Evolutionary conservation across 345 rosid species (phyloP).

Genomic region (Rhodamnia rubescens): DNA sequence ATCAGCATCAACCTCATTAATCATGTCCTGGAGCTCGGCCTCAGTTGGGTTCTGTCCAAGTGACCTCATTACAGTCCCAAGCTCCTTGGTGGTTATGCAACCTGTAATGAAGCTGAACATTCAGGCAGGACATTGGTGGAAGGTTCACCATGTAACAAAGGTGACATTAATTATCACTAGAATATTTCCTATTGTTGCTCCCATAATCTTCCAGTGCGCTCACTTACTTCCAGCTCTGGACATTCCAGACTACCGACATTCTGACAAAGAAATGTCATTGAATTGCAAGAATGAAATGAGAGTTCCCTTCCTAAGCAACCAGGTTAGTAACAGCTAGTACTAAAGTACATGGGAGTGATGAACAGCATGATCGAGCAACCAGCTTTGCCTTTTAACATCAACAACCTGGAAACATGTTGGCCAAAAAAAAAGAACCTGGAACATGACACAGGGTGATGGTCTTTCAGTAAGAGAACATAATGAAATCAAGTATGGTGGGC

Average conservation of each 20-base stretch:
- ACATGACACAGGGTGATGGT: neutral
- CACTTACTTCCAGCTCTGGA: neutral
- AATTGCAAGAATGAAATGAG: neutral
- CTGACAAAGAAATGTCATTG: neutral
- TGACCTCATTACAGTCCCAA: slow-evolving; percentile 47
- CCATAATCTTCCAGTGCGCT: neutral
- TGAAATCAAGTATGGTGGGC: neutral
- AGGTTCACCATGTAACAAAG: neutral
- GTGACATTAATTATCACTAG: neutral
- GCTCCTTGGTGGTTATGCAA: slow-evolving; percentile 52
- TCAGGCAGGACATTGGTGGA: neutral
- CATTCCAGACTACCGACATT: neutral
- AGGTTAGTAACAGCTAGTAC: neutral
- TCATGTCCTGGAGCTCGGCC: slow-evolving; percentile 55
- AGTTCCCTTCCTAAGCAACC: neutral
- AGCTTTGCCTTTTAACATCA: neutral
- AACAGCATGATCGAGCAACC: neutral
- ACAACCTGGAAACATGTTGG: neutral
- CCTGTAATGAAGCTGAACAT: slow-evolving; percentile 11
- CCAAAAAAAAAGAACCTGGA: neutral
- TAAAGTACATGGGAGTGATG: neutral
- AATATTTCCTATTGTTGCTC: neutral
- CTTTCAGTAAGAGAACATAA: neutral
- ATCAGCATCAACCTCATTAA: slow-evolving; percentile 50
- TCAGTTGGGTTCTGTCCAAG: slow-evolving; percentile 50